A percentile compares a stretch with the other conserved stretches of the same genome.
Evolutionary conservation across 371 early-diverging fungal genomes (phyloP).

Genomic region (Mortierella sp.): DNA sequence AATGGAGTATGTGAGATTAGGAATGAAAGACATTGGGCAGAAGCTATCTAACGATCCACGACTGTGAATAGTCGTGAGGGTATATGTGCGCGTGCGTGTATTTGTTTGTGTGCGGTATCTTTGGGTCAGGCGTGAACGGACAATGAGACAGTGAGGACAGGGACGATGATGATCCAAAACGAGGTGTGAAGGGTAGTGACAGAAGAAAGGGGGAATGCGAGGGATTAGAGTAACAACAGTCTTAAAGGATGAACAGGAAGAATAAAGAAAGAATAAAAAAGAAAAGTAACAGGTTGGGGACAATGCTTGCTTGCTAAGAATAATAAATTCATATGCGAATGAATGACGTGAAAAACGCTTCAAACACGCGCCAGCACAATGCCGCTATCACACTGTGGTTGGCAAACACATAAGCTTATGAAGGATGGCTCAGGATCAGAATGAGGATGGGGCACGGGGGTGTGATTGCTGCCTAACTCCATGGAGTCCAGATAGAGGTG

Average conservation of each 20-base stretch:
- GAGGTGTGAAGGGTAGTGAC: background rate
- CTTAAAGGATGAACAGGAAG: background rate
- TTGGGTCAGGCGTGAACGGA: background rate
- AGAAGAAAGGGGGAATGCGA: background rate
- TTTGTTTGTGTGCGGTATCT: no score
- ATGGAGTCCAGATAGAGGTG: no score
- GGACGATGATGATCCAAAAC: background rate
- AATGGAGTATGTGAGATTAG: conserved; percentile 42
- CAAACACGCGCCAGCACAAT: no score
- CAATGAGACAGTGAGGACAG: background rate
- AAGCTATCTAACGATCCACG: background rate
- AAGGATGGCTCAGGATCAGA: no score
- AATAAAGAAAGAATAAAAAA: background rate
- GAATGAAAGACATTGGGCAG: conserved; percentile 41
- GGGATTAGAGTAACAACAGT: no score
- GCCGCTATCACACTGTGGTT: no score
- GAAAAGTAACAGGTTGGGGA: background rate
- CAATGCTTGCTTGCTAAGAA: background rate
- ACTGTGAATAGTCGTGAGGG: background rate
- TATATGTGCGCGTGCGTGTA: no score
- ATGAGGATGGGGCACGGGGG: no score
- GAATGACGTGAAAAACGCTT: no score
- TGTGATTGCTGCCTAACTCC: no score
- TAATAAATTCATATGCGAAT: no score
- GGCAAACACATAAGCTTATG: no score